Percentiles rank a stretch among this genome's conserved stretches.
phyloP scores from a whole-genome alignment of 2,329 filamentous ascomycete genomes.

The Bipolaris sorokiniana region DNA sequence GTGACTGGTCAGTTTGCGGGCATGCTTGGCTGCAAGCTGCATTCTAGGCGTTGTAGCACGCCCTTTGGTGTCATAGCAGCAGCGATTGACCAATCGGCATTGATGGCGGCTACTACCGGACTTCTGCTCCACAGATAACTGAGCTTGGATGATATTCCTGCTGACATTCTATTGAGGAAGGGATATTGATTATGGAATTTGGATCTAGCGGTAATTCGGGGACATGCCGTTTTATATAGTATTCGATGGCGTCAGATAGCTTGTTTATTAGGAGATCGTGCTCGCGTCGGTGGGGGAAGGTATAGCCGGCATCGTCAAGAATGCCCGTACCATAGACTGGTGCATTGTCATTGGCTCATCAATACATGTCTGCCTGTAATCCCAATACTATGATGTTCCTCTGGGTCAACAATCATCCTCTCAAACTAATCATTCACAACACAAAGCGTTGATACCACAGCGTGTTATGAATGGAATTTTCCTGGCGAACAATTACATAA shows the following conservation, averaged over 20 bases:
- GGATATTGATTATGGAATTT: too few species aligned
- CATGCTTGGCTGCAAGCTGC: not conserved
- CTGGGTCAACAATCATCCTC: too few species aligned
- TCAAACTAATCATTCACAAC: too few species aligned
- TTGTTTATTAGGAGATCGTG: not conserved
- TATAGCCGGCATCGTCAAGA: not conserved
- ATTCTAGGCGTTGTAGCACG: conserved; percentile 7
- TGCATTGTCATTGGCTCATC: not conserved
- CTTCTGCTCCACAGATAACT: not conserved
- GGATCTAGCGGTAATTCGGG: too few species aligned
- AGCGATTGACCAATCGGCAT: conserved; percentile 12
- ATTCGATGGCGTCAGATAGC: not conserved
- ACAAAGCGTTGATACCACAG: too few species aligned
- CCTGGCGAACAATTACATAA: too few species aligned
- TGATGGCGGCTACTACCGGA: conserved; percentile 2
- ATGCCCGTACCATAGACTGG: not conserved
- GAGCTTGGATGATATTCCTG: too few species aligned
- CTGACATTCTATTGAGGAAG: too few species aligned
- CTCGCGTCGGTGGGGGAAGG: not conserved
- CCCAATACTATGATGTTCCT: too few species aligned
- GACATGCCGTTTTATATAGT: too few species aligned
- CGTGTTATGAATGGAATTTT: too few species aligned
- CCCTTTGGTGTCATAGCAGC: not conserved
- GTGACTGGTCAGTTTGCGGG: not conserved
- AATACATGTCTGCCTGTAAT: too few species aligned